Percentiles rank a stretch among this genome's conserved stretches.
Evolutionary conservation across 1,139 yeast genomes (phyloP).

Genomic region (Yamadazyma blattariae): DNA sequence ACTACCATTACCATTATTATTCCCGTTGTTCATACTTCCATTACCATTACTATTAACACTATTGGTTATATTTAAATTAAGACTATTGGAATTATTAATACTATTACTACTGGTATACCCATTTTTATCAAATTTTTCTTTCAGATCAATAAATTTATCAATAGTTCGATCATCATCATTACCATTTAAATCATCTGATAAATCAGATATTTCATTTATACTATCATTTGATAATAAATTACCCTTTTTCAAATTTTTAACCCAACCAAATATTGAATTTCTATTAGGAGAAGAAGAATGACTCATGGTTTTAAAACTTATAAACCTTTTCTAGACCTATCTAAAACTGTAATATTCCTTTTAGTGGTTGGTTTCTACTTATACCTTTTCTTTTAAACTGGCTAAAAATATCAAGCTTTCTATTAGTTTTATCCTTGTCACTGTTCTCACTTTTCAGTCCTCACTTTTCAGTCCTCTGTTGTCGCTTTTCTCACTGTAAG

Average conservation of each 20-base stretch:
- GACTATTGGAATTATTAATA: background rate
- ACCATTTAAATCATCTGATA: conserved; percentile 4
- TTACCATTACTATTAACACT: background rate
- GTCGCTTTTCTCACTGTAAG: no score
- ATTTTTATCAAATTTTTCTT: background rate
- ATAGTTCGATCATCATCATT: conserved; percentile 1
- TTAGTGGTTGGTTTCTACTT: no score
- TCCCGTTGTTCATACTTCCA: conserved; percentile 17
- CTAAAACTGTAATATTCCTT: no score
- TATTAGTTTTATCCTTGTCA: no score
- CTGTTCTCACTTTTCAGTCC: no score
- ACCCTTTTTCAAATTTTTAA: conserved; percentile 42
- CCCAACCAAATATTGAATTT: conserved; percentile 47
- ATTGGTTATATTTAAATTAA: background rate
- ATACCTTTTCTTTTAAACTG: no score
- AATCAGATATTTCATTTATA: conserved; percentile 35
- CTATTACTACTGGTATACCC: background rate
- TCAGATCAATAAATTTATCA: background rate
- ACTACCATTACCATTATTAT: background rate
- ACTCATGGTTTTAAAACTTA: no score
- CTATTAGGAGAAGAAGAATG: conserved; percentile 44
- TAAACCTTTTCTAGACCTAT: background rate
- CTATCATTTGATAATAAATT: conserved; percentile 39
- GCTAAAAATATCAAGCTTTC: no score
- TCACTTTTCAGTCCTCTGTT: no score